Percentiles rank a stretch among this genome's conserved stretches.
Evolutionary conservation across 2,329 filamentous ascomycete genomes (phyloP).

Genomic region (Diaporthe ilicicola): DNA sequence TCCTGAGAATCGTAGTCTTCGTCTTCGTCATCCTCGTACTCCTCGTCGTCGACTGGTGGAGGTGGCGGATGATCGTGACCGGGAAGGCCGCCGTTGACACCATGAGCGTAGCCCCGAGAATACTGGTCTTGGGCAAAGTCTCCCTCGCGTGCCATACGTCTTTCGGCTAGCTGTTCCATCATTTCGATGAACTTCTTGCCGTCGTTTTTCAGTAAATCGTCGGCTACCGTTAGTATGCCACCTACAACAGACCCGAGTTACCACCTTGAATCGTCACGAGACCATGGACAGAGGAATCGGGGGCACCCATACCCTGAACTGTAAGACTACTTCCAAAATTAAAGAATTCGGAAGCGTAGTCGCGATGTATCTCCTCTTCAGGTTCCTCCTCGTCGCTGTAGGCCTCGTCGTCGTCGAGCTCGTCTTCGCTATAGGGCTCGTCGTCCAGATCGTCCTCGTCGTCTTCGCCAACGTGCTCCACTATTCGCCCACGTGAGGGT

Average conservation of each 20-base stretch:
- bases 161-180: conserved; percentile 99
- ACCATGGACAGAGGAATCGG: neutral
- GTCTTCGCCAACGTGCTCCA: conserved; percentile 69
- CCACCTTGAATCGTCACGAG: conserved; percentile 40
- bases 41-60: conserved; percentile 73
- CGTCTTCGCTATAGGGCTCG: conserved; percentile 68
- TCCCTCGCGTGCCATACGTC: conserved; percentile 95
- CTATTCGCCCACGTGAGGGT: conserved; percentile 78
- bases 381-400: conserved; percentile 69
- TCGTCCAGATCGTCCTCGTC: conserved; percentile 64
- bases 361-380: conserved; percentile 58
- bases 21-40: conserved; percentile 54
- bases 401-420: conserved; percentile 73
- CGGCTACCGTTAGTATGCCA: conserved; percentile 97
- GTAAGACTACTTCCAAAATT: conserved; percentile 97
- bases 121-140: conserved; percentile 72
- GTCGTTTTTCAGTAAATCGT: conserved; percentile 98
- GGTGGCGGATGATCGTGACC: conserved; percentile 78
- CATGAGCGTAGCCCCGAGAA: conserved; percentile 30
- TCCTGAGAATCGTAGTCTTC: conserved; percentile 71
- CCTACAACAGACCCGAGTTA: conserved; percentile 62
- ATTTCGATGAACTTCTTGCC: conserved; percentile 99
- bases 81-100: conserved; percentile 66
- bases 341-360: conserved; percentile 85
- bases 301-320: conserved; percentile 75